These are phyloP conservation scores for Paecilomyces formosus DNA, from an alignment of 2,329 filamentous ascomycete species.

Conservation along the genomic window DNA sequence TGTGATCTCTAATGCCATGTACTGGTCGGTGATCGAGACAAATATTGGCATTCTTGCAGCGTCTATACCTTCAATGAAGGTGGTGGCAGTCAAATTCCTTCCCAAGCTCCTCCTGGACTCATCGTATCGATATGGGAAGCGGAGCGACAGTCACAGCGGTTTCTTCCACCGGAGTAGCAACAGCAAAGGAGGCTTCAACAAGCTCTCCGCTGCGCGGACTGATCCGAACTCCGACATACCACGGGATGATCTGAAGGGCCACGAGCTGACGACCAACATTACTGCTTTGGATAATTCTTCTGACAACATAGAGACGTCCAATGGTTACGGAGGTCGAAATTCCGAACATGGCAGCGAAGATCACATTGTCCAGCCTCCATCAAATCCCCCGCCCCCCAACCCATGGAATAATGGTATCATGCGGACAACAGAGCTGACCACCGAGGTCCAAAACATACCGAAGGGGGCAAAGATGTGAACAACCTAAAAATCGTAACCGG, in stretches of 20 bases:
- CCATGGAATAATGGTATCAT: background rate
- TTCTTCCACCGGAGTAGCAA: background rate
- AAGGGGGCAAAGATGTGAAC: background rate
- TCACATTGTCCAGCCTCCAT: background rate
- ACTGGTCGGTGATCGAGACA: slow-evolving; percentile 38
- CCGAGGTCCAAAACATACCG: background rate
- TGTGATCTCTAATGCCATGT: slow-evolving; percentile 35
- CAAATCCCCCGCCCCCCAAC: background rate
- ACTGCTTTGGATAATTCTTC: background rate
- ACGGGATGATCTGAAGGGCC: background rate
- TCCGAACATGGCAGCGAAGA: background rate
- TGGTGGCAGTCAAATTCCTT: slow-evolving; percentile 34
- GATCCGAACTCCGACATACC: background rate
- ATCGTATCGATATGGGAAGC: background rate
- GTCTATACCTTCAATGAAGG: slow-evolving; percentile 36
- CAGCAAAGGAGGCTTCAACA: background rate
- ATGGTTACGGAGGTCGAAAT: background rate
- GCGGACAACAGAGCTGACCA: background rate
- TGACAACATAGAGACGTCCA: background rate
- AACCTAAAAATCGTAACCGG: background rate
- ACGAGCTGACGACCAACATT: background rate
- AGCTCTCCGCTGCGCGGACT: background rate
- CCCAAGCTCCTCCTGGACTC: slow-evolving; percentile 24
- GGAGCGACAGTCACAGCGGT: background rate
- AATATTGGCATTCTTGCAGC: slow-evolving; percentile 37